These are phyloP conservation scores for Solanum piurae DNA, from an alignment of 257 asterid genomes.

Conservation along the genomic window DNA sequence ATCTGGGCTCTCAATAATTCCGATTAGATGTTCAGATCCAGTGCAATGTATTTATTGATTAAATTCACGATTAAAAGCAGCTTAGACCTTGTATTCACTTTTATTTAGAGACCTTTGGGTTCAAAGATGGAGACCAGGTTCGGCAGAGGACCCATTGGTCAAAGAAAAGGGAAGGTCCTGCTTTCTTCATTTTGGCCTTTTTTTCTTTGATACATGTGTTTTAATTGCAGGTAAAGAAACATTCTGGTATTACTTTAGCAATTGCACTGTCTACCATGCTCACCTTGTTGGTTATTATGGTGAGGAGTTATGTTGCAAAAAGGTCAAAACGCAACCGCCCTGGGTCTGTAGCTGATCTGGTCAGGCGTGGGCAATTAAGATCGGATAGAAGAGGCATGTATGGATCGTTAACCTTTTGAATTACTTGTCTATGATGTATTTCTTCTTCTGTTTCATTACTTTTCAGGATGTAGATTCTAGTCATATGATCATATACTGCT, in stretches of 20 bases:
- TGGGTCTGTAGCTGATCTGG: slow-evolving; percentile 95
- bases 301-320: slow-evolving; percentile 38
- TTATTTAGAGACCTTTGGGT: not conserved
- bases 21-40: not conserved
- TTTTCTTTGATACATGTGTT: not conserved
- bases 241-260: slow-evolving; percentile 36
- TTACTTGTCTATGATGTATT: not conserved
- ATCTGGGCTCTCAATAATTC: not conserved
- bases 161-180: not conserved
- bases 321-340: slow-evolving; percentile 37
- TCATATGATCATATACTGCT: not conserved
- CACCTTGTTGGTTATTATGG: slow-evolving; percentile 39
- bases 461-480: not conserved
- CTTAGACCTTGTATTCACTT: not conserved
- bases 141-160: not conserved
- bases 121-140: not conserved
- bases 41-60: not conserved
- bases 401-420: slow-evolving; percentile 25
- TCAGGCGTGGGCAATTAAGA: slow-evolving; percentile 89
- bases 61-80: not conserved
- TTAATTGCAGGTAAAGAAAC: slow-evolving; percentile 37
- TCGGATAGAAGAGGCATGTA: slow-evolving; percentile 99
- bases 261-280: slow-evolving; percentile 54
- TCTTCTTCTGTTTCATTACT: not conserved
- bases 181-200: not conserved